A percentile compares a stretch with the other conserved stretches of the same genome.
Conservation (phyloP, 345 rosid species). For the Firmiana major region DNA sequence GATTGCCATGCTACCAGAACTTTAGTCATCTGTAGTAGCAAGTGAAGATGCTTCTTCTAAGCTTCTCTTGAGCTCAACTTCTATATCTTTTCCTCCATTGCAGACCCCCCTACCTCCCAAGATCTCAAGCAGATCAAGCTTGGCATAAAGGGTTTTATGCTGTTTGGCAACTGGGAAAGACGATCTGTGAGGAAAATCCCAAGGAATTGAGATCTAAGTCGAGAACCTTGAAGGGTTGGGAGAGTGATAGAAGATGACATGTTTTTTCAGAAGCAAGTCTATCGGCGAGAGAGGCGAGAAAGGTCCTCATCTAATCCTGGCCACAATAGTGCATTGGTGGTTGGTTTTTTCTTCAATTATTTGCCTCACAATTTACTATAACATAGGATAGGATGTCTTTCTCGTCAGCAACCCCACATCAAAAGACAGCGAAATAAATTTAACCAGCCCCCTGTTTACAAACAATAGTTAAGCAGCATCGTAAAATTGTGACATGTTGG, state of each 20-base stretch:
- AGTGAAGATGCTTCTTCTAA: constrained; percentile 18
- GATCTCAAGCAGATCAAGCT: constrained; percentile 57
- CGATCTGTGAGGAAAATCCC: constrained; percentile 36
- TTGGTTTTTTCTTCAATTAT: constrained; percentile 9
- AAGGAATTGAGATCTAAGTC: constrained; percentile 39
- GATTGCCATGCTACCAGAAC: constrained; percentile 2
- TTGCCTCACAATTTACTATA: background rate
- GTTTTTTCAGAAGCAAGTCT: background rate
- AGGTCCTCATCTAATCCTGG: constrained; percentile 9
- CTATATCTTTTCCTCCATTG: constrained; percentile 68
- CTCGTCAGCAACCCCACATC: background rate
- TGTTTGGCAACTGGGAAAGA: constrained; percentile 29
- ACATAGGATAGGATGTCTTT: background rate
- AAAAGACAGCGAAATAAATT: background rate
- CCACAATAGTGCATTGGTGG: constrained; percentile 27
- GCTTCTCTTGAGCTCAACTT: constrained; percentile 57
- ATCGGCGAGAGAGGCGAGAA: background rate
- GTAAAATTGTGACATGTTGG: background rate
- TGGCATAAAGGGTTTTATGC: constrained; percentile 34
- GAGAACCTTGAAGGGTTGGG: constrained; percentile 38
- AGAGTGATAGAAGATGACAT: constrained; percentile 60
- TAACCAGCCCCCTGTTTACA: background rate
- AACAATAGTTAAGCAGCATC: background rate
- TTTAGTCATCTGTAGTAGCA: constrained; percentile 12
- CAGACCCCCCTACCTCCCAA: constrained; percentile 93